Evolutionary conservation across 2,329 filamentous ascomycete genomes (phyloP).

Genomic region (Xylaria hypoxylon): DNA sequence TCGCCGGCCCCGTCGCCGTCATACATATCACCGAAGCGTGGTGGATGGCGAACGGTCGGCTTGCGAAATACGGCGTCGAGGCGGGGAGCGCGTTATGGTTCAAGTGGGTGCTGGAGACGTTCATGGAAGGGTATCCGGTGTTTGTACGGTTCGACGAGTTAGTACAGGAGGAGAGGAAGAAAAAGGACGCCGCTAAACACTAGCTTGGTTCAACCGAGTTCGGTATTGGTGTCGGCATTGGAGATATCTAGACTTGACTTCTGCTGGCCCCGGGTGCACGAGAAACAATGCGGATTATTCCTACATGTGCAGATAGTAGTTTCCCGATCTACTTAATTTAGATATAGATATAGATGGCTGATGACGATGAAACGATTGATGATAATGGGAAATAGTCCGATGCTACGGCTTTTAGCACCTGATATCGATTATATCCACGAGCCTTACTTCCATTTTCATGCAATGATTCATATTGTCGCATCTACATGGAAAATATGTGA

Average conservation of each 20-base stretch:
- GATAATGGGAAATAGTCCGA: slow-evolving; percentile 6
- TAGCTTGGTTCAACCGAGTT: slow-evolving; percentile 38
- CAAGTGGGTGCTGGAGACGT: slow-evolving; percentile 64
- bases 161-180: slow-evolving; percentile 57
- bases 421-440: neutral
- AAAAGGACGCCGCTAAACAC: slow-evolving; percentile 57
- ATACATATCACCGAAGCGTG: slow-evolving; percentile 75
- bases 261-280: neutral
- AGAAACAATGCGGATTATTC: neutral
- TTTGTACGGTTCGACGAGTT: slow-evolving; percentile 65
- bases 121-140: slow-evolving; percentile 65
- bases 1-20: slow-evolving; percentile 69
- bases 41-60: slow-evolving; percentile 61
- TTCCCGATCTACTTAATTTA: neutral
- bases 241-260: neutral
- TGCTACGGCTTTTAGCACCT: neutral
- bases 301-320: neutral
- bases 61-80: slow-evolving; percentile 62
- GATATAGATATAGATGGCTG: neutral
- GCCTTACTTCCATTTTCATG: neutral
- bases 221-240: neutral
- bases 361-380: slow-evolving; percentile 27
- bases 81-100: slow-evolving; percentile 63
- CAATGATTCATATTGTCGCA: neutral
- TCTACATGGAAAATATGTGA: neutral